phyloP scores from a whole-genome alignment of 179 eudicot species.

The Heliamphora pulchella region DNA sequence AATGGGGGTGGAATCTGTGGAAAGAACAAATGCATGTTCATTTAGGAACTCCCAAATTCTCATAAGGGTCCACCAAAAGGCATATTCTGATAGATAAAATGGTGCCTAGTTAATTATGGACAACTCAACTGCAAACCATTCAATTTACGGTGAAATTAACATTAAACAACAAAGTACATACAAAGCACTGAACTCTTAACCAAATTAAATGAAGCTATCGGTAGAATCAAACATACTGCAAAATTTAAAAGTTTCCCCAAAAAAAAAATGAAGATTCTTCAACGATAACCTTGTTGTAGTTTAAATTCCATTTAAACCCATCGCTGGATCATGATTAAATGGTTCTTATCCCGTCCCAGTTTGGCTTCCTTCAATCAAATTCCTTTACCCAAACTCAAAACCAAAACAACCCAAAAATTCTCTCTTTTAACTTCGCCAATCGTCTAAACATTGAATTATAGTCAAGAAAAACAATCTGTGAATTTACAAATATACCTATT shows the following conservation, averaged over 20 bases:
- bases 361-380: not conserved
- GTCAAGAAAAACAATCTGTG: not conserved
- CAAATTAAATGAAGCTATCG: slow-evolving; percentile 6
- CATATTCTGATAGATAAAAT: not conserved
- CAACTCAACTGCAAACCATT: not conserved
- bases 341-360: not conserved
- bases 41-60: not conserved
- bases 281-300: too few relatives aligned
- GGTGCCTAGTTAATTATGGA: not conserved
- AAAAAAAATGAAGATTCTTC: too few relatives aligned
- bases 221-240: not conserved
- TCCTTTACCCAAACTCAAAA: not conserved
- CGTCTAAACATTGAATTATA: not conserved
- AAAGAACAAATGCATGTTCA: too few relatives aligned
- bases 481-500: too few relatives aligned
- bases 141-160: not conserved
- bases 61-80: not conserved
- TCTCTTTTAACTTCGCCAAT: not conserved
- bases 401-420: too few relatives aligned
- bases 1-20: too few relatives aligned
- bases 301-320: not conserved
- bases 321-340: not conserved
- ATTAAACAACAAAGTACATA: not conserved
- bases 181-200: not conserved
- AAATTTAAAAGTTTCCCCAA: not conserved